Evolutionary conservation across 148 eudicot genomes (phyloP).

Genomic region (Rhododendron williamsianum): DNA sequence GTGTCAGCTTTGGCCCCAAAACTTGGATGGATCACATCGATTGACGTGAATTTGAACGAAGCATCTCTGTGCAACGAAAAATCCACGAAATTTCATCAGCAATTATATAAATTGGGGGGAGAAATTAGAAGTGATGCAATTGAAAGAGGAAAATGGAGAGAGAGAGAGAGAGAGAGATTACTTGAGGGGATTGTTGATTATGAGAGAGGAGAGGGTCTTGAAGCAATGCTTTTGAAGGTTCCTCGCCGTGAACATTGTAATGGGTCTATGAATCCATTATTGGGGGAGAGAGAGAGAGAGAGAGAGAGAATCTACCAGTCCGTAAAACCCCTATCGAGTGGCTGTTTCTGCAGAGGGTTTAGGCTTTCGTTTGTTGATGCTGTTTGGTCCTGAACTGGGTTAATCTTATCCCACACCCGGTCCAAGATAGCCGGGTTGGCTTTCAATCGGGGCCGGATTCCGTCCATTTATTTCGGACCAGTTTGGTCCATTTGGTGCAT

Average conservation of each 20-base stretch:
- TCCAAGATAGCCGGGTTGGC: background rate
- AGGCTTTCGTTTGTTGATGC: background rate
- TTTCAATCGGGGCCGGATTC: too few relatives aligned
- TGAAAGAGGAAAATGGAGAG: background rate
- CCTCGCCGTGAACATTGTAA: slow-evolving; percentile 30
- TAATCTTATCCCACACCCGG: background rate
- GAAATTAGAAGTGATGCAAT: background rate
- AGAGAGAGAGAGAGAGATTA: slow-evolving; percentile 4
- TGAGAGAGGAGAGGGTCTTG: slow-evolving; percentile 32
- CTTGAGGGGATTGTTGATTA: slow-evolving; percentile 26
- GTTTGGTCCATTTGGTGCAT: too few relatives aligned
- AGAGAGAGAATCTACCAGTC: background rate
- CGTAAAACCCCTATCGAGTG: background rate
- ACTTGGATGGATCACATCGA: slow-evolving; percentile 13
- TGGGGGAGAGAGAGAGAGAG: background rate
- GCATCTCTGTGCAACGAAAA: slow-evolving; percentile 16
- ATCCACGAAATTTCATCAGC: slow-evolving; percentile 27
- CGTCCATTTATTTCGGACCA: too few relatives aligned
- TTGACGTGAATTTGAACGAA: slow-evolving; percentile 1
- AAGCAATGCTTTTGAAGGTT: slow-evolving; percentile 33
- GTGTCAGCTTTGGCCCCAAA: slow-evolving; percentile 6
- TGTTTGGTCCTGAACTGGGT: background rate
- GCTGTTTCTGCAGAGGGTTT: background rate
- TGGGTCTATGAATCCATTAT: background rate
- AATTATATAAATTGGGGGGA: background rate